Conservation (phyloP, 202 grass and related monocot genomes). For the Setaria italica region DNA sequence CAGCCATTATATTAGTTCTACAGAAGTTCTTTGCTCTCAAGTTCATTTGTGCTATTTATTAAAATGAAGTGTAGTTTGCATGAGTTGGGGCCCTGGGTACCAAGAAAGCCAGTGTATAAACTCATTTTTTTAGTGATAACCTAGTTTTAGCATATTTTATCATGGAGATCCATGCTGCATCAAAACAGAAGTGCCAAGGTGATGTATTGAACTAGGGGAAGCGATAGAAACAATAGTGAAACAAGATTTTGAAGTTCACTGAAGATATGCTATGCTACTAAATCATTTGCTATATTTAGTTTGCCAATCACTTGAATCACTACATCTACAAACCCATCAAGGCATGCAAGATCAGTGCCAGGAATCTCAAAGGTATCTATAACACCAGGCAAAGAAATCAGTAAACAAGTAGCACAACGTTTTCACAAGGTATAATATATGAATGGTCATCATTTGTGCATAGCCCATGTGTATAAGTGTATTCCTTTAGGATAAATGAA, state of each 20-base stretch:
- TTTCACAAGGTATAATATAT: background rate
- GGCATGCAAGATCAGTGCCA: background rate
- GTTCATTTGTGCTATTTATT: too few relatives aligned
- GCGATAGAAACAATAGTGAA: background rate
- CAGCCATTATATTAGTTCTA: too few relatives aligned
- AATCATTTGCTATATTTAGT: background rate
- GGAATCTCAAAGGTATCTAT: background rate
- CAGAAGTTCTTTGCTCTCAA: too few relatives aligned
- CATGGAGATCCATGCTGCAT: background rate
- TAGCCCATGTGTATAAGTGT: background rate
- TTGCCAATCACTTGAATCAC: background rate
- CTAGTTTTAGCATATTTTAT: background rate
- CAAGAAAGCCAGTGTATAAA: background rate
- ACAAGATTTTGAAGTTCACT: background rate
- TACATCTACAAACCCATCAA: background rate
- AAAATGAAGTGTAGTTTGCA: background rate
- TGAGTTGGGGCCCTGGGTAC: background rate
- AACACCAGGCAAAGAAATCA: background rate
- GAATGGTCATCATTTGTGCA: background rate
- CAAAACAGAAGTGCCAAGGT: background rate
- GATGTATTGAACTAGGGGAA: background rate
- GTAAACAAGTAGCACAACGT: background rate
- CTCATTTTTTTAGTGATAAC: background rate
- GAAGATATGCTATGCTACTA: background rate
- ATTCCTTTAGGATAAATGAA: background rate